Conservation (phyloP, 2,329 filamentous ascomycete genomes). For the Biscogniauxia mediterranea region DNA sequence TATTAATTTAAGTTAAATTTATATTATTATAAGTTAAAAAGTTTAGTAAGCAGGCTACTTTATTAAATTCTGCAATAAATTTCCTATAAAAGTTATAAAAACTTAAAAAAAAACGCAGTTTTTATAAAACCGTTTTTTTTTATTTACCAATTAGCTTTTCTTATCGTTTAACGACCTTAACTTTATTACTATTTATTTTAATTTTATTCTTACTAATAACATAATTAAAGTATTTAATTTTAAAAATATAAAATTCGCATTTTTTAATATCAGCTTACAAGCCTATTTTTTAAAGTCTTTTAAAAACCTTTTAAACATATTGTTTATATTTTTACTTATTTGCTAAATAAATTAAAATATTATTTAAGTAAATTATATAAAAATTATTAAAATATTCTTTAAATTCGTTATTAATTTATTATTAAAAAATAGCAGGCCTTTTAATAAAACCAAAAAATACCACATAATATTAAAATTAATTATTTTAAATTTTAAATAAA, state of each 20-base stretch:
- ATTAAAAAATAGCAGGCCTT: too few relatives aligned
- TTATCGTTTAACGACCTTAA: conserved; percentile 2
- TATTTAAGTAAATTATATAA: not conserved
- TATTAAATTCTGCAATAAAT: conserved; percentile 3
- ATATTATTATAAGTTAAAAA: not conserved
- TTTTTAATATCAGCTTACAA: conserved; percentile 1
- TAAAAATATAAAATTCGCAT: not conserved
- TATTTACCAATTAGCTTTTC: not conserved
- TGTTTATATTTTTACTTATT: conserved; percentile 1
- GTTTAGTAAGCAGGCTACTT: not conserved
- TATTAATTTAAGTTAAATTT: not conserved
- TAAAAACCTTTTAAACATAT: not conserved
- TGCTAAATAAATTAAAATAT: too few relatives aligned
- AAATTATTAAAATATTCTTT: conserved; percentile 2
- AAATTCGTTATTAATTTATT: not conserved
- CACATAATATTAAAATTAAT: not conserved
- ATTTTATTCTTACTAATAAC: not conserved
- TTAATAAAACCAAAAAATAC: not conserved
- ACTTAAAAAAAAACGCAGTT: not conserved
- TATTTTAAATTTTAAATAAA: conserved; percentile 10
- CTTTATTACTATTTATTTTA: not conserved
- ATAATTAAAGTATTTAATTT: conserved; percentile 3
- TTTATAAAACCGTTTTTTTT: conserved; percentile 1
- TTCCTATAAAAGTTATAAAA: conserved; percentile 8
- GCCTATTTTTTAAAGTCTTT: not conserved